Conservation (phyloP, 805 yeast species). For the Brettanomyces bruxellensis region DNA sequence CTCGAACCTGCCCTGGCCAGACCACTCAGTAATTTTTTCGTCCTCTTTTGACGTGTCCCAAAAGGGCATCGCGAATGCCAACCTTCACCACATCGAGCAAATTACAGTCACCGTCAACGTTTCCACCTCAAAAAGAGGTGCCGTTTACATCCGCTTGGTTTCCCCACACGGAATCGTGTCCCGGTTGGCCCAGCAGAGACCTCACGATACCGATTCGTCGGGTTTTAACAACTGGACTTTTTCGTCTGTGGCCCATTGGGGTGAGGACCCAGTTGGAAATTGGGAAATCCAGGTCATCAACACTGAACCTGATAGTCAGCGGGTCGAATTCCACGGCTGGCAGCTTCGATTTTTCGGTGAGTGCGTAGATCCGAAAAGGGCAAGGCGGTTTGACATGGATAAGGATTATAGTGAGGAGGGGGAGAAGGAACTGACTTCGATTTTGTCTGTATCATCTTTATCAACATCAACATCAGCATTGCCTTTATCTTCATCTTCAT, state of each 20-base stretch:
- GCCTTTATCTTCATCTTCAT: slow-evolving; percentile 3
- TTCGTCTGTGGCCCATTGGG: slow-evolving; percentile 99
- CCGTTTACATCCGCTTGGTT: slow-evolving; percentile 48
- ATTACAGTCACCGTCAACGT: slow-evolving; percentile 74
- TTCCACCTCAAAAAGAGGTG: slow-evolving; percentile 59
- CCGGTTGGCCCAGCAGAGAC: slow-evolving; percentile 61
- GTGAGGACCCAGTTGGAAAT: slow-evolving; percentile 67
- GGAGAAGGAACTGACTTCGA: background rate
- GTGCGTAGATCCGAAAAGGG: slow-evolving; percentile 52
- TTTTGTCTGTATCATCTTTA: slow-evolving; percentile 1
- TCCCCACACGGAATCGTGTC: slow-evolving; percentile 76
- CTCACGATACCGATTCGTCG: slow-evolving; percentile 39
- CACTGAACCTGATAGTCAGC: slow-evolving; percentile 25
- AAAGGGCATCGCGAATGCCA: slow-evolving; percentile 42
- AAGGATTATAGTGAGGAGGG: slow-evolving; percentile 31
- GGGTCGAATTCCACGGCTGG: slow-evolving; percentile 53
- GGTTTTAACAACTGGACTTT: slow-evolving; percentile 85
- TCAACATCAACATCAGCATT: background rate
- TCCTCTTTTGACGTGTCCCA: slow-evolving; percentile 33
- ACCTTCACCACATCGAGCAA: slow-evolving; percentile 74
- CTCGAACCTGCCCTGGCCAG: background rate
- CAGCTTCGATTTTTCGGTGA: slow-evolving; percentile 79
- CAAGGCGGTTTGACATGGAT: slow-evolving; percentile 43
- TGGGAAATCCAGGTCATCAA: slow-evolving; percentile 71
- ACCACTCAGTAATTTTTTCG: background rate